Evolutionary conservation across 1,139 yeast species (phyloP), one percentile per base, ranked within the genome.

Genomic region (Kodamaea derodonti): DNA sequence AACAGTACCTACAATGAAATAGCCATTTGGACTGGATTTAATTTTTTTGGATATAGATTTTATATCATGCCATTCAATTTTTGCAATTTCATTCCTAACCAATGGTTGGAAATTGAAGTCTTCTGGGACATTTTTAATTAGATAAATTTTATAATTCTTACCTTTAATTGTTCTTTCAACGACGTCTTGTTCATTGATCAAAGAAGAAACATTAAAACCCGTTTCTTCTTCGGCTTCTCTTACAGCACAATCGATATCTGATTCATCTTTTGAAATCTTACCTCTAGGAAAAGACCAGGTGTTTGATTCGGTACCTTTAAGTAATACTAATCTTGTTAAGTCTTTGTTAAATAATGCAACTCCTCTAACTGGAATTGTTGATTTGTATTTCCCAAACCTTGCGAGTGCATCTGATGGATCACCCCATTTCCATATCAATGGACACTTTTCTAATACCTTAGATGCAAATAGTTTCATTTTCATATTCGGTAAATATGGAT

Each of bases 221-320:
- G 90, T 92, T 57, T 94, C 99, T 62, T 94, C 99, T 43, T 74
- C 75, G 15, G 86, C 92, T 58, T 94, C 99, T 52, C 99, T 75
- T n/a, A 86, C 63, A 4, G 97, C 97, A 65, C 98, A 94, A 36
- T 75, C 80, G n/a, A 78, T 72, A 58, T 94, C 98, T 7, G 80
- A 69, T 60, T 94, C 99, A 51, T 81, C 95, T 55, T 92, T 90
- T 27, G 95, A 85, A 38, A 94, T 94, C 60, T 94, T 94, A 7
- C 99, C 99, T 56, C 96, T 71, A 4, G 99, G 99, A 52, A 94
- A 94, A 4, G 96, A 86, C 98, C 98, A 94, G 10, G 82, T 60
- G 27, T 68, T 67, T n/a, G 90, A 76, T 46, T 86, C 95, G 40
- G 82, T 81, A 2, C 97, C 97, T 53, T 86, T 81, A 3, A 92